A percentile compares a stretch with the other conserved stretches of the same genome.
Evolutionary conservation across 192 early-diverging fungal species (phyloP).

Genomic region (Gamsiella multidivaricata): DNA sequence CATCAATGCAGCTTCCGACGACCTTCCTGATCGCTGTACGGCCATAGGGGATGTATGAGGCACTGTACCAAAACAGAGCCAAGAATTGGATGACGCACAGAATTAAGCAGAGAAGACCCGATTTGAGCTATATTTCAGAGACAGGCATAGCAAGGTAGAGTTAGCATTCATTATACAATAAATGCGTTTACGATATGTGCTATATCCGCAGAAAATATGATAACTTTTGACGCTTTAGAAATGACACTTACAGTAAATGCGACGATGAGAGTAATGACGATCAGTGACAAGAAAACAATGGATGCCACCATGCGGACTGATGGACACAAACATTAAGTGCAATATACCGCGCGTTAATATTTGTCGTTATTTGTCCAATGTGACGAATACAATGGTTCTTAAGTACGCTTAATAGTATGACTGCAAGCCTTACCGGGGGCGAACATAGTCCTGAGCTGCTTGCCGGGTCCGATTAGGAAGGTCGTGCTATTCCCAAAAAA

Average conservation of each 20-base stretch:
- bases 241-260: slow-evolving; percentile 70
- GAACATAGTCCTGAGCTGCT: slow-evolving; percentile 89
- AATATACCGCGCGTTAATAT: neutral
- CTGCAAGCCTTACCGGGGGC: slow-evolving; percentile 63
- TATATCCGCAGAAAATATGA: too few species aligned
- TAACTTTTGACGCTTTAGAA: slow-evolving; percentile 20
- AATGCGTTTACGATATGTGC: too few species aligned
- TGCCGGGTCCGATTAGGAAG: slow-evolving; percentile 88
- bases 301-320: slow-evolving; percentile 79
- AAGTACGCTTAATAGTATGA: too few species aligned
- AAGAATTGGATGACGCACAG: slow-evolving; percentile 88
- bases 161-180: too few species aligned
- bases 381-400: too few species aligned
- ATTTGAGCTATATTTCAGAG: slow-evolving; percentile 53
- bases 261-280: slow-evolving; percentile 78
- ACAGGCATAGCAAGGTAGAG: neutral
- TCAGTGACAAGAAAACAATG: slow-evolving; percentile 72
- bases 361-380: too few species aligned
- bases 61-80: slow-evolving; percentile 89
- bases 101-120: slow-evolving; percentile 79
- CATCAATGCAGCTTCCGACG: slow-evolving; percentile 65
- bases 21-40: slow-evolving; percentile 69
- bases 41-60: slow-evolving; percentile 95
- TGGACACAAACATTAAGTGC: neutral
- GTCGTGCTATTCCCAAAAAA: slow-evolving; percentile 80